Conservation (phyloP, 2,329 filamentous ascomycete species). For the Byssothecium circinans region DNA sequence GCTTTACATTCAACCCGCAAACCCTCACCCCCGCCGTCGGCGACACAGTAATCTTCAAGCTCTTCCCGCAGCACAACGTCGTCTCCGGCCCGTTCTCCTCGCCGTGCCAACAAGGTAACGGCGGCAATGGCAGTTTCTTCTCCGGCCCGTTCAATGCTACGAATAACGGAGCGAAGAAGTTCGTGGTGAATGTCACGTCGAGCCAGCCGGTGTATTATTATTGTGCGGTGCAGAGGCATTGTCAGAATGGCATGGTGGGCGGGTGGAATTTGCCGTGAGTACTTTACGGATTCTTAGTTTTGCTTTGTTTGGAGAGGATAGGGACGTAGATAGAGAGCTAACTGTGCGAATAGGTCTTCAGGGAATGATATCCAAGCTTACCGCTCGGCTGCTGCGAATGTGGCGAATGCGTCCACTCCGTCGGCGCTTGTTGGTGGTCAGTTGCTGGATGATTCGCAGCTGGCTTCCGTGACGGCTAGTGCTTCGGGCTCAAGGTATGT, state of each 20-base stretch:
- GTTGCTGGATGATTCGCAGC: slow-evolving; percentile 17
- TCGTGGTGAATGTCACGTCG: slow-evolving; percentile 27
- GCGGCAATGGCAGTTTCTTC: slow-evolving; percentile 21
- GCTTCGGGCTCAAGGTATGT: background rate
- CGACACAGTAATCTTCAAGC: slow-evolving; percentile 11
- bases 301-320: background rate
- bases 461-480: slow-evolving; percentile 15
- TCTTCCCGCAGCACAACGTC: slow-evolving; percentile 10
- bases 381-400: slow-evolving; percentile 5
- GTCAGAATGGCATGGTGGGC: slow-evolving; percentile 28
- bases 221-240: slow-evolving; percentile 24
- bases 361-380: background rate
- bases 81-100: slow-evolving; percentile 3
- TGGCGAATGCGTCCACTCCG: slow-evolving; percentile 3
- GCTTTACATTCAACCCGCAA: slow-evolving; percentile 6
- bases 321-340: background rate
- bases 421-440: slow-evolving; percentile 12
- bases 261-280: slow-evolving; percentile 22
- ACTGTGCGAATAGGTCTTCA: background rate
- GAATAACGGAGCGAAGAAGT: slow-evolving; percentile 22
- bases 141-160: slow-evolving; percentile 22
- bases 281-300: background rate
- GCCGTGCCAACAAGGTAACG: slow-evolving; percentile 4
- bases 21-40: slow-evolving; percentile 5
- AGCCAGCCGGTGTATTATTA: slow-evolving; percentile 27